Evolutionary conservation across 306 rosid genomes (phyloP).

Genomic region (Citrullus mucosospermus): DNA sequence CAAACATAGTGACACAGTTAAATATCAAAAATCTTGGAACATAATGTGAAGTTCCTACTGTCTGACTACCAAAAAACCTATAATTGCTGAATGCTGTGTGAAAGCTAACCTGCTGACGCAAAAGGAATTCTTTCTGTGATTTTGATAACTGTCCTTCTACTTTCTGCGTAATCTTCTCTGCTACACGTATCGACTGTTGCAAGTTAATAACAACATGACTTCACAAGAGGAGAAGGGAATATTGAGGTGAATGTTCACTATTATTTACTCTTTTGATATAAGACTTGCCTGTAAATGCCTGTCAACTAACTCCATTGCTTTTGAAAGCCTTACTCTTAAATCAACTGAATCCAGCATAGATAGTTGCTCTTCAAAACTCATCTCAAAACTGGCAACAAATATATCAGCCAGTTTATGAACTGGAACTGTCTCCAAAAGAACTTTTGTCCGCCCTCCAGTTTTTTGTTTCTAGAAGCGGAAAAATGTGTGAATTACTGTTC

Average conservation of each 20-base stretch:
- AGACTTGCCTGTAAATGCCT: conserved; percentile 81
- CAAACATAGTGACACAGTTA: not conserved
- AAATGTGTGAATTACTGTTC: conserved; percentile 11
- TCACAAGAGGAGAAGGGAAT: conserved; percentile 2
- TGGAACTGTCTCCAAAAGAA: conserved; percentile 92
- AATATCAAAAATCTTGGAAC: not conserved
- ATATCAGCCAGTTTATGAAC: conserved; percentile 96
- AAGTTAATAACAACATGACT: conserved; percentile 20
- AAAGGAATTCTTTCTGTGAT: conserved; percentile 94
- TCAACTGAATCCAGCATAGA: conserved; percentile 92
- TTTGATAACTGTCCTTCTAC: conserved; percentile 97
- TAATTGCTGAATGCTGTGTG: conserved; percentile 10
- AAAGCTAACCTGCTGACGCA: conserved; percentile 88
- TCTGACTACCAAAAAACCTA: not conserved
- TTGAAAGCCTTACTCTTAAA: conserved; percentile 83
- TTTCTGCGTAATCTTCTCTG: conserved; percentile 96
- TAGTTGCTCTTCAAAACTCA: conserved; percentile 94
- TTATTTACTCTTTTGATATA: not conserved
- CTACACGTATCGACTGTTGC: conserved; percentile 91
- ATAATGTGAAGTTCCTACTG: not conserved
- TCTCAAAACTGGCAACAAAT: conserved; percentile 98
- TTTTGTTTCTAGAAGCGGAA: conserved; percentile 67
- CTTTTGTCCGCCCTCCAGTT: conserved; percentile 91
- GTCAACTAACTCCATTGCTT: conserved; percentile 94
- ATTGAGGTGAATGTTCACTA: not conserved